phyloP scores from a whole-genome alignment of 2,329 filamentous ascomycete species.

The Hansfordia pulvinata region DNA sequence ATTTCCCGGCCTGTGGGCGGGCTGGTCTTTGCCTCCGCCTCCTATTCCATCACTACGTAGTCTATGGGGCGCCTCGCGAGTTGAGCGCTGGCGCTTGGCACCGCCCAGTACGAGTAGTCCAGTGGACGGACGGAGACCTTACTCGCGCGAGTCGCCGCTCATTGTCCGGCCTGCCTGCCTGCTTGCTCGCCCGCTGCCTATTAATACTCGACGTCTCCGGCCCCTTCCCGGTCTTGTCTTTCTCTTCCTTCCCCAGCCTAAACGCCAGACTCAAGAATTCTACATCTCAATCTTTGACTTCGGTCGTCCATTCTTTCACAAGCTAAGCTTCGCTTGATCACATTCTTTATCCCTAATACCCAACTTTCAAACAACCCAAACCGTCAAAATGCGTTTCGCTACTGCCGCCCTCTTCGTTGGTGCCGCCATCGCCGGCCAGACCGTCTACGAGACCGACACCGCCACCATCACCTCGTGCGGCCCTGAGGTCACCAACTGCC shows the following conservation, averaged over 20 bases:
- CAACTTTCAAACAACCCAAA: constrained; percentile 15
- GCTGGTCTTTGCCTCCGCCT: no score
- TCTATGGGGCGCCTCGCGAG: no score
- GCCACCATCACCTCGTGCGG: constrained; percentile 50
- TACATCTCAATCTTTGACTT: constrained; percentile 32
- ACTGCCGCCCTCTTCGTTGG: constrained; percentile 35
- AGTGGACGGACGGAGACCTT: no score
- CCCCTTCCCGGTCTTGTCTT: constrained; percentile 9
- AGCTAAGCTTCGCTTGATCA: constrained; percentile 5
- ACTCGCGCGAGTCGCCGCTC: no score
- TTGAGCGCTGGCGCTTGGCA: no score
- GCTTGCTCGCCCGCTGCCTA: no score
- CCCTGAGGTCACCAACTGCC: constrained; percentile 49
- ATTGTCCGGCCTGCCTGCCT: no score
- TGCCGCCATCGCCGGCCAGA: constrained; percentile 26
- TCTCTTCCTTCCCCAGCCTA: constrained; percentile 25
- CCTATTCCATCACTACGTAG: no score
- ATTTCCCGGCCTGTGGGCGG: no score
- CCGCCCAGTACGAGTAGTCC: no score
- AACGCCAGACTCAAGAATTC: constrained; percentile 26
- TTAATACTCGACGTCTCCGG: constrained; percentile 32
- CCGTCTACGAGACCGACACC: constrained; percentile 44
- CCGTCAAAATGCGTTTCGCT: constrained; percentile 51
- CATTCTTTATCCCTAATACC: constrained; percentile 15
- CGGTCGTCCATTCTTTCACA: constrained; percentile 43